Percentiles rank a stretch among this genome's conserved stretches.
Evolutionary conservation across 306 rosid species (phyloP).

Genomic region (Trifolium dubium): DNA sequence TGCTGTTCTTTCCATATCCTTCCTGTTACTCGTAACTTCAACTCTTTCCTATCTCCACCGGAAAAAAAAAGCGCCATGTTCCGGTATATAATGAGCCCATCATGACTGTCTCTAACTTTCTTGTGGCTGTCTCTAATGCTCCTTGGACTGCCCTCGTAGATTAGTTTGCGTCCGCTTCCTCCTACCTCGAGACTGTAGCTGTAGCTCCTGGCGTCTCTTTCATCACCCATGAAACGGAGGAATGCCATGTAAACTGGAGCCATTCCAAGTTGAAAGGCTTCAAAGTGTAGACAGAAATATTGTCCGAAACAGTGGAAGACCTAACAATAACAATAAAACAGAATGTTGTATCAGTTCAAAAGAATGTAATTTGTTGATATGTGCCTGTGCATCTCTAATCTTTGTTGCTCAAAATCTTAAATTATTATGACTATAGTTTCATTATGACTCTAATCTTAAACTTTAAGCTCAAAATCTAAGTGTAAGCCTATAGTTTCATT

Average conservation of each 20-base stretch:
- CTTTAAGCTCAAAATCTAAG: too few relatives aligned
- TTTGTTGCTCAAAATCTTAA: too few relatives aligned
- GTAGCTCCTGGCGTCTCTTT: conserved; percentile 71
- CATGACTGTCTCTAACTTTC: conserved; percentile 84
- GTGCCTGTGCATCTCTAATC: background rate
- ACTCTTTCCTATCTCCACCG: conserved; percentile 77
- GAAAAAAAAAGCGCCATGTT: conserved; percentile 86
- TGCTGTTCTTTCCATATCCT: conserved; percentile 83
- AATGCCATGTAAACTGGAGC: conserved; percentile 85
- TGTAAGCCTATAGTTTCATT: too few relatives aligned
- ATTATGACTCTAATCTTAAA: too few relatives aligned
- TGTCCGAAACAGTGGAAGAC: conserved; percentile 84
- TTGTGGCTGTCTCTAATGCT: conserved; percentile 80
- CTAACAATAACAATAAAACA: conserved; percentile 44
- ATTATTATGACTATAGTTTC: too few relatives aligned
- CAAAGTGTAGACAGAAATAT: conserved; percentile 84
- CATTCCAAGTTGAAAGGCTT: conserved; percentile 85
- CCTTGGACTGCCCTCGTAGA: conserved; percentile 71
- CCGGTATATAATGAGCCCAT: conserved; percentile 73
- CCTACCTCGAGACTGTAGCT: conserved; percentile 80
- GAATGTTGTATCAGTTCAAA: conserved; percentile 29
- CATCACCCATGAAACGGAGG: conserved; percentile 86
- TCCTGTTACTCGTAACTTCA: conserved; percentile 78
- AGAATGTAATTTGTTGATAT: conserved; percentile 14
- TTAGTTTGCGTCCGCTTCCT: conserved; percentile 71